Evolutionary conservation across 2,329 filamentous ascomycete species (phyloP).

Genomic region (Arthrobotrys megalospora): DNA sequence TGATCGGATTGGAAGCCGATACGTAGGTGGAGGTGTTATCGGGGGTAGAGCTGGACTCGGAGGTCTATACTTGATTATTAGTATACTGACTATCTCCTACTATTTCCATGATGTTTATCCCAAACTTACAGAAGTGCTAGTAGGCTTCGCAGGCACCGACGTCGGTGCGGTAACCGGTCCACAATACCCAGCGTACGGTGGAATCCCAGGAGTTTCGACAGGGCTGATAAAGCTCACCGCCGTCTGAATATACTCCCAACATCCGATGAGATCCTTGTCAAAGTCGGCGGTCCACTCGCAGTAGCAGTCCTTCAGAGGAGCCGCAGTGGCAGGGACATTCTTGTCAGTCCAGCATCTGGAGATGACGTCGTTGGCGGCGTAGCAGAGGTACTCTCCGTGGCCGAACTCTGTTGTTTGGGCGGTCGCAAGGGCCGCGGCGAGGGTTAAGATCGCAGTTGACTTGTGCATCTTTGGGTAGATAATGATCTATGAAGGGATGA

Average conservation of each 20-base stretch:
- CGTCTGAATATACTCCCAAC: conserved; percentile 44
- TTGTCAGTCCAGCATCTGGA: conserved; percentile 40
- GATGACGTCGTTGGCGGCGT: conserved; percentile 29
- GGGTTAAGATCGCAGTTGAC: background rate
- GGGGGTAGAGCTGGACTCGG: background rate
- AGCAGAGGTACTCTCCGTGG: conserved; percentile 41
- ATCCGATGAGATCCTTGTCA: conserved; percentile 34
- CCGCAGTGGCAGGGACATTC: conserved; percentile 25
- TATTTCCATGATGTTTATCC: background rate
- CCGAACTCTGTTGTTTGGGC: conserved; percentile 27
- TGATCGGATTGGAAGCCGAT: conserved; percentile 33
- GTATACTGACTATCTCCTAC: background rate
- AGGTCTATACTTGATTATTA: background rate
- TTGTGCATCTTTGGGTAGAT: conserved; percentile 18
- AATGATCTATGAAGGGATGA: background rate
- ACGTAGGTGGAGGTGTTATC: conserved; percentile 24
- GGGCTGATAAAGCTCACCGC: conserved; percentile 37
- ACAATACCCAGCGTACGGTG: conserved; percentile 39
- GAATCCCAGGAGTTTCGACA: conserved; percentile 32
- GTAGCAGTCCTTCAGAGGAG: conserved; percentile 35
- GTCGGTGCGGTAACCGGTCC: conserved; percentile 22
- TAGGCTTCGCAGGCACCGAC: conserved; percentile 6
- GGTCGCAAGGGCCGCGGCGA: conserved; percentile 1
- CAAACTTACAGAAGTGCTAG: conserved; percentile 19
- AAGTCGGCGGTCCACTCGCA: conserved; percentile 43